Evolutionary conservation across 2,329 filamentous ascomycete species (phyloP).

Genomic region (Penicillium sp.): DNA sequence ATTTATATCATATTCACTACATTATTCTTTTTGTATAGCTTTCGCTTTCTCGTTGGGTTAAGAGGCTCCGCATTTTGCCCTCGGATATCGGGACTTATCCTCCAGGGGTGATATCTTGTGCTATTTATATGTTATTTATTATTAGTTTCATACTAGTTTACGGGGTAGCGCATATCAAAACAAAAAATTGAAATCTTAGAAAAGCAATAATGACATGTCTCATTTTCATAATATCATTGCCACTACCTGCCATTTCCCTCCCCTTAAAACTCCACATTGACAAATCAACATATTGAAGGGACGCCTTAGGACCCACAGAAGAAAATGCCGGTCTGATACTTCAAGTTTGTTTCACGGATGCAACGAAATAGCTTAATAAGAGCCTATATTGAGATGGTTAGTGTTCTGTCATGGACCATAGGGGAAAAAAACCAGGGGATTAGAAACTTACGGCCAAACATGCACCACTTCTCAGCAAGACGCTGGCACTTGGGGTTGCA

Average conservation of each 20-base stretch:
- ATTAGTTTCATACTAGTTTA: neutral
- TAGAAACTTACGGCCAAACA: conserved; percentile 73
- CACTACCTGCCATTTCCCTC: conserved; percentile 6
- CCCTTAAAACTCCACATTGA: conserved; percentile 10
- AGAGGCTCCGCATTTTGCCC: neutral
- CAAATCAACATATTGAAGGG: conserved; percentile 3
- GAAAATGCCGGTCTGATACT: conserved; percentile 1
- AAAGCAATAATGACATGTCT: conserved; percentile 11
- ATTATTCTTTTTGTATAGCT: neutral
- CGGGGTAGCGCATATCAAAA: neutral
- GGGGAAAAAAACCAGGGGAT: conserved; percentile 14
- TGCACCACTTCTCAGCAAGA: conserved; percentile 79
- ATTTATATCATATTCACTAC: neutral
- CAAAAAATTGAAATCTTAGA: neutral
- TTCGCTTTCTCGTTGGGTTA: neutral
- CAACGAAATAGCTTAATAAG: conserved; percentile 4
- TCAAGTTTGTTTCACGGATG: neutral
- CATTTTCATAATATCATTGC: conserved; percentile 14
- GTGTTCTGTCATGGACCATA: neutral
- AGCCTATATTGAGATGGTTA: conserved; percentile 3
- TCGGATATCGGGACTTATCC: neutral
- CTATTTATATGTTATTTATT: neutral
- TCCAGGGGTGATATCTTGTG: no score
- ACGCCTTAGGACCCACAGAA: conserved; percentile 3
- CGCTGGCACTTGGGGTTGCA: conserved; percentile 80